phyloP scores from a whole-genome alignment of 2,329 filamentous ascomycete species.

The Aspergillus fumigatus region DNA sequence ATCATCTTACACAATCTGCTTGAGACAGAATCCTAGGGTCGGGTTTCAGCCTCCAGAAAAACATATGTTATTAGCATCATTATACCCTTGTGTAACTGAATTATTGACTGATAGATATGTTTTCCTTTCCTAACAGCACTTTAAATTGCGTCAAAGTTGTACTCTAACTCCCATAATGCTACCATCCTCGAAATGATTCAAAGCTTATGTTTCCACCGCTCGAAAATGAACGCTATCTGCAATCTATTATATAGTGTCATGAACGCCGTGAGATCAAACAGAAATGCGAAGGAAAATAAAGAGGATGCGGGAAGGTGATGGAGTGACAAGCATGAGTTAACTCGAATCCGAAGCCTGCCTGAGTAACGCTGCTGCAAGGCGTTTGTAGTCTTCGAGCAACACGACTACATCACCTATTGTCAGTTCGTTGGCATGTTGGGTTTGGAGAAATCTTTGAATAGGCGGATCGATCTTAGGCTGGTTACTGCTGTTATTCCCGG shows the following conservation, averaged over 20 bases:
- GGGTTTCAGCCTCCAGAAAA: not conserved
- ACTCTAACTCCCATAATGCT: not conserved
- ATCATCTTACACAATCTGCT: not conserved
- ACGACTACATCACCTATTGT: conserved; percentile 69
- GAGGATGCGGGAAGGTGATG: not conserved
- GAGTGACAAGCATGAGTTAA: conserved; percentile 3
- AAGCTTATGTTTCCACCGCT: not conserved
- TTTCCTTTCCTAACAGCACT: not conserved
- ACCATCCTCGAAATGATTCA: not conserved
- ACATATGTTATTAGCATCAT: conserved; percentile 4
- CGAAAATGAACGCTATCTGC: not conserved
- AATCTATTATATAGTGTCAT: not conserved
- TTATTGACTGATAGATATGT: not conserved
- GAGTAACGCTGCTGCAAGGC: conserved; percentile 62
- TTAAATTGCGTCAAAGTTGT: not conserved
- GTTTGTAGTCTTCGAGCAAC: conserved; percentile 68
- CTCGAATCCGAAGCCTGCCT: conserved; percentile 32
- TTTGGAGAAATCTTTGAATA: conserved; percentile 67
- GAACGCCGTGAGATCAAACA: not conserved
- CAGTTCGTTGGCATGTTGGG: conserved; percentile 65
- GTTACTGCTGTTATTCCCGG: conserved; percentile 5
- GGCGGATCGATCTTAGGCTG: conserved; percentile 49
- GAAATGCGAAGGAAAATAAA: not conserved
- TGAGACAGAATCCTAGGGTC: not conserved
- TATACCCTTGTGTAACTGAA: conserved; percentile 4